These are phyloP conservation scores for Dendrobium nobile DNA, from an alignment of 106 monocot genomes.

Conservation along the genomic window DNA sequence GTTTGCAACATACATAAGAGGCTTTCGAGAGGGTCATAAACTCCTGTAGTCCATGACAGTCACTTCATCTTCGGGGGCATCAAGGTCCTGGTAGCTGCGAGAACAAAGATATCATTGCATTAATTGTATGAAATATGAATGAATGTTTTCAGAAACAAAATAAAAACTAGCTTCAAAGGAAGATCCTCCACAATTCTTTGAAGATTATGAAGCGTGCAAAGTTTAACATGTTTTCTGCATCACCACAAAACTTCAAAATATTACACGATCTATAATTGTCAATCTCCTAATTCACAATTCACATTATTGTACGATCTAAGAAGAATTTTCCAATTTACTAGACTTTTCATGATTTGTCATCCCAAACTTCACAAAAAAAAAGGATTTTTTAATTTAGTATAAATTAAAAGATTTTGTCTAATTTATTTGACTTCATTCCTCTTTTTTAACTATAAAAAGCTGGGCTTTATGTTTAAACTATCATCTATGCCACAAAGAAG, in stretches of 20 bases:
- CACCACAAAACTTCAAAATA: too few species aligned
- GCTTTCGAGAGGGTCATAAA: constrained; percentile 24
- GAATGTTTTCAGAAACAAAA: not conserved
- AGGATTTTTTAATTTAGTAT: too few species aligned
- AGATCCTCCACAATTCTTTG: too few species aligned
- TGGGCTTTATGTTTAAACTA: not conserved
- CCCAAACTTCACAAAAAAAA: too few species aligned
- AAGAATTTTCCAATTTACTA: too few species aligned
- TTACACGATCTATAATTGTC: too few species aligned
- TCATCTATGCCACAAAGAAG: not conserved
- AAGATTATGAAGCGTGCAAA: too few species aligned
- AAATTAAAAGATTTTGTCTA: not conserved
- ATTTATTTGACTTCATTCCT: not conserved
- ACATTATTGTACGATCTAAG: too few species aligned
- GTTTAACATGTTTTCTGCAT: too few species aligned
- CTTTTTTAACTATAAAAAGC: not conserved
- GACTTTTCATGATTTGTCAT: too few species aligned
- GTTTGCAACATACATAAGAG: not conserved
- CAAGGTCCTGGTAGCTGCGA: constrained; percentile 95
- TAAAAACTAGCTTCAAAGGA: not conserved
- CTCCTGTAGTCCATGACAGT: constrained; percentile 97
- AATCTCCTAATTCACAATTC: too few species aligned
- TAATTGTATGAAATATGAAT: not conserved
- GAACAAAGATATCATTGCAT: not conserved
- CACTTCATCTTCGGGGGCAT: constrained; percentile 98